Conservation (phyloP, 164 flowering plant species). For the Litsea cubeba region DNA sequence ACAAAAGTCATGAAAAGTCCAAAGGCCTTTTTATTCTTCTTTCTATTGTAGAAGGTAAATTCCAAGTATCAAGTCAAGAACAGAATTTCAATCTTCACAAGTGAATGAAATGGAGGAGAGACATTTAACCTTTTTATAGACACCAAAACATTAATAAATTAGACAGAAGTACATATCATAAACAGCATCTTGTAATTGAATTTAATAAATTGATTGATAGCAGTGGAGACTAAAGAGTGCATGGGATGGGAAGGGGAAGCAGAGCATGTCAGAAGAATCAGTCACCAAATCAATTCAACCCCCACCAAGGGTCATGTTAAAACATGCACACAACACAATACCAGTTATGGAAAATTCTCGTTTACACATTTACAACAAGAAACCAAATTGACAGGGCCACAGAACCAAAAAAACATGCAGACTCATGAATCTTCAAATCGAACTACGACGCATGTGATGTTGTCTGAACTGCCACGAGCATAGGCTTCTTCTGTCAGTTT, state of each 20-base stretch:
- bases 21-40: too few species aligned
- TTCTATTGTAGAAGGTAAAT: too few species aligned
- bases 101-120: not conserved
- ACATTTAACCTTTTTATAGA: not conserved
- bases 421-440: constrained; percentile 27
- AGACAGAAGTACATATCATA: not conserved
- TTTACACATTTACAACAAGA: not conserved
- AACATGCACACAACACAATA: not conserved
- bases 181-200: not conserved
- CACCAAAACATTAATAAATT: not conserved
- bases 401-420: not conserved
- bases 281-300: not conserved
- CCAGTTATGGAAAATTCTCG: not conserved
- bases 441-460: constrained; percentile 71
- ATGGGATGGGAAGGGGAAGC: too few species aligned
- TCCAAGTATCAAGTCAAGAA: not conserved
- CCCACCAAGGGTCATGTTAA: not conserved
- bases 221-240: not conserved
- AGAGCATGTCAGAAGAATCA: not conserved
- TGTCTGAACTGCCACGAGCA: constrained; percentile 62
- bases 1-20: too few species aligned
- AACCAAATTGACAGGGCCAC: not conserved
- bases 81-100: not conserved
- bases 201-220: not conserved
- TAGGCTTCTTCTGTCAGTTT: constrained; percentile 60